These are phyloP conservation scores for Podospora bellae-mahoneyi DNA, from an alignment of 495 filamentous ascomycete genomes.

Conservation along the genomic window DNA sequence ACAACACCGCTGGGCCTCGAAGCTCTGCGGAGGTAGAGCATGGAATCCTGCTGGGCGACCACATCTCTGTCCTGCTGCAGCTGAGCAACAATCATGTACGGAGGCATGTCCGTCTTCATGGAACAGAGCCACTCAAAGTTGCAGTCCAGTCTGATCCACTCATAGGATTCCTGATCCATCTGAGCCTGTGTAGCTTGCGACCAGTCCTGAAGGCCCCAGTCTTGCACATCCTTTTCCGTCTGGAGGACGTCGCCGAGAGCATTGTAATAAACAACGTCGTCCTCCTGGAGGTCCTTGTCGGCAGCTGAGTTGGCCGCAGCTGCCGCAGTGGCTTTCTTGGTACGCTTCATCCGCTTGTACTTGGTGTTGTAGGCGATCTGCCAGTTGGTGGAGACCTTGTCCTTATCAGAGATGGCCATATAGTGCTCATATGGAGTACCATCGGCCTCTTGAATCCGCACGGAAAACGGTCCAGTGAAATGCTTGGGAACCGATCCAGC, in stretches of 20 bases:
- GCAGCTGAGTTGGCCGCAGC: constrained; percentile 49
- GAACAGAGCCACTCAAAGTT: constrained; percentile 98
- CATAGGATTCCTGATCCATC: constrained; percentile 95
- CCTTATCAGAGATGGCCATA: constrained; percentile 84
- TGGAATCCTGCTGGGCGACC: constrained; percentile 81
- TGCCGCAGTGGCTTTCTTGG: constrained; percentile 76
- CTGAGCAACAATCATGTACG: constrained; percentile 97
- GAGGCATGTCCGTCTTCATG: constrained; percentile 67
- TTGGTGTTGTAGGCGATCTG: constrained; percentile 99
- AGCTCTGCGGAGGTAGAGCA: constrained; percentile 42
- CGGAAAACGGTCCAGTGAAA: constrained; percentile 94
- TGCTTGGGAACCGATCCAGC: constrained; percentile 66
- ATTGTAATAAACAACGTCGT: constrained; percentile 92
- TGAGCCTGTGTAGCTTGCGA: constrained; percentile 73
- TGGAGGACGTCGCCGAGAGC: constrained; percentile 89
- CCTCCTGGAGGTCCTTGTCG: constrained; percentile 74
- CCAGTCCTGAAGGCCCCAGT: constrained; percentile 89
- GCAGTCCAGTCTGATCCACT: constrained; percentile 97
- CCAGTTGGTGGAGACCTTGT: constrained; percentile 59
- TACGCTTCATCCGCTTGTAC: constrained; percentile 95
- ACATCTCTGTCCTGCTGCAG: constrained; percentile 97
- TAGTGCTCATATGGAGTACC: constrained; percentile 98
- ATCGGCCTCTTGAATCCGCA: constrained; percentile 97
- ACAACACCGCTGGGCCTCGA: constrained; percentile 63
- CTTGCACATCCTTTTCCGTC: constrained; percentile 70